phyloP scores from a whole-genome alignment of 2,329 filamentous ascomycete species.

The Claviceps quebecensis region DNA sequence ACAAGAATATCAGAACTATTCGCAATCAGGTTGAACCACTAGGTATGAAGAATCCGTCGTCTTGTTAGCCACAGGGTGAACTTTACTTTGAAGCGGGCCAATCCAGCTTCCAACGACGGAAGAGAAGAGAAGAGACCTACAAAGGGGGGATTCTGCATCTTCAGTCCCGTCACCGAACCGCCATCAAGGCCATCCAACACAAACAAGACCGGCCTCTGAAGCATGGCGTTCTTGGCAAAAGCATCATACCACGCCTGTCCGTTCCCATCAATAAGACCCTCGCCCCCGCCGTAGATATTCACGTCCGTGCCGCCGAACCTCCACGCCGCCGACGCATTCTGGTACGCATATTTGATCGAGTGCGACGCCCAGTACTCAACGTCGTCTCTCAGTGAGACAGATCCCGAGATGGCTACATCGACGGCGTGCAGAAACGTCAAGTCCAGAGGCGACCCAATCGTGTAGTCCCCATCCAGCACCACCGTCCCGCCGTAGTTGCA shows the following conservation, averaged over 20 bases:
- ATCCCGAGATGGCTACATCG: conserved; percentile 43
- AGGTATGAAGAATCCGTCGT: too few relatives aligned
- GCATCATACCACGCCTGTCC: conserved; percentile 47
- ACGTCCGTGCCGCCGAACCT: conserved; percentile 25
- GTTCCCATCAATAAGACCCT: conserved; percentile 39
- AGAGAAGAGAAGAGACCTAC: neutral
- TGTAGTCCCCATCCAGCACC: conserved; percentile 45
- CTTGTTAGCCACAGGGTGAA: neutral
- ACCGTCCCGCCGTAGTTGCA: conserved; percentile 52
- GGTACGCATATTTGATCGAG: conserved; percentile 49
- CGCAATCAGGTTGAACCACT: conserved; percentile 42
- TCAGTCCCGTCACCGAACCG: conserved; percentile 44
- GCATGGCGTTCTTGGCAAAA: conserved; percentile 32
- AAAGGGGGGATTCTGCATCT: conserved; percentile 40
- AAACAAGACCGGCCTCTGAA: conserved; percentile 41
- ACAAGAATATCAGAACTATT: conserved; percentile 52
- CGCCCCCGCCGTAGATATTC: conserved; percentile 47
- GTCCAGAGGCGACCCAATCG: conserved; percentile 49
- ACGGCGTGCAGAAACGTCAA: conserved; percentile 49
- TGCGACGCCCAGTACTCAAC: conserved; percentile 55
- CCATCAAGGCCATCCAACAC: conserved; percentile 42
- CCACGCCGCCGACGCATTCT: conserved; percentile 40
- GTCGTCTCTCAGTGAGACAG: conserved; percentile 49
- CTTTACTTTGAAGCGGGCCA: too few relatives aligned
- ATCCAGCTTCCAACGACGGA: too few relatives aligned